phyloP scores from a whole-genome alignment of 306 rosid species.

The Biancaea sappan region DNA sequence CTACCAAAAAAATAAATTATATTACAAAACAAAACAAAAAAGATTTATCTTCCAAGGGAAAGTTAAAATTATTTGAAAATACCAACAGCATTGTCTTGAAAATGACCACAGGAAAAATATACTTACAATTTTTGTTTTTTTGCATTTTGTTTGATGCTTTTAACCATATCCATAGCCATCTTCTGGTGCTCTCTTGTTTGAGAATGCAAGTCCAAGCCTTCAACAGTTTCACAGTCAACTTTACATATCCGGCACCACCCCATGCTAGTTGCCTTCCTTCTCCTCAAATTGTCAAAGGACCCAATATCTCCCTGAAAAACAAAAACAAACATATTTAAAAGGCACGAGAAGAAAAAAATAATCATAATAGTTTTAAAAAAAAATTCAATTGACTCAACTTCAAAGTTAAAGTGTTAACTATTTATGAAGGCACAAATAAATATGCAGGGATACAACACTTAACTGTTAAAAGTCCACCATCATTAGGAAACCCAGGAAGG shows the following conservation, averaged over 20 bases:
- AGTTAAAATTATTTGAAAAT: background rate
- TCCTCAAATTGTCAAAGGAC: slow-evolving; percentile 67
- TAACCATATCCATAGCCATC: slow-evolving; percentile 92
- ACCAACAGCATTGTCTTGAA: slow-evolving; percentile 22
- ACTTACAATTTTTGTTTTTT: slow-evolving; percentile 80
- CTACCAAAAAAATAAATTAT: slow-evolving; percentile 41
- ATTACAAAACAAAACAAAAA: slow-evolving; percentile 3
- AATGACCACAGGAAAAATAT: slow-evolving; percentile 7
- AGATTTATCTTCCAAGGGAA: slow-evolving; percentile 16
- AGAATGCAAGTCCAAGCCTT: slow-evolving; percentile 94
- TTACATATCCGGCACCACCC: slow-evolving; percentile 99
- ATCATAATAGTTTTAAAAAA: slow-evolving; percentile 4
- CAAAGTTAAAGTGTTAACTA: background rate
- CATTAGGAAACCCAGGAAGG: slow-evolving; percentile 70
- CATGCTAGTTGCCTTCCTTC: slow-evolving; percentile 73
- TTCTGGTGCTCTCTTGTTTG: slow-evolving; percentile 96
- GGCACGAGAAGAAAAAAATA: background rate
- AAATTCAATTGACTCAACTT: slow-evolving; percentile 27
- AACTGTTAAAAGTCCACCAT: slow-evolving; percentile 71
- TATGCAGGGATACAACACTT: slow-evolving; percentile 43
- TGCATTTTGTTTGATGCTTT: slow-evolving; percentile 85
- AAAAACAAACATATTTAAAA: slow-evolving; percentile 10
- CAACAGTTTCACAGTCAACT: slow-evolving; percentile 93
- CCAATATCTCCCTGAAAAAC: slow-evolving; percentile 72
- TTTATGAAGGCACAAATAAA: slow-evolving; percentile 26